Evolutionary conservation across 106 monocot species (phyloP).

Genomic region (Apostasia shenzhenica): DNA sequence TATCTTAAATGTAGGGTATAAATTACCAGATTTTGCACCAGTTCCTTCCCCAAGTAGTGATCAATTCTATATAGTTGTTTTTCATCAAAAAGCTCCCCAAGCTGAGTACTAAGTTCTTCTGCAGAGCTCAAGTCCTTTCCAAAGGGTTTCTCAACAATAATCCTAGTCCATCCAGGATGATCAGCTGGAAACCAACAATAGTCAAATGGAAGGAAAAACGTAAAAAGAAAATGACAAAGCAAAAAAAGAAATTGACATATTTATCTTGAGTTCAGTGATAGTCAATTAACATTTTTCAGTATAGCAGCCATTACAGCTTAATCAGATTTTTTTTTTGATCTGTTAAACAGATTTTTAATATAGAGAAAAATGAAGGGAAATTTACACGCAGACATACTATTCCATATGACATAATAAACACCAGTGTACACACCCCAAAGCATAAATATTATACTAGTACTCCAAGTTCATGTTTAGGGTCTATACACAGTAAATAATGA

Average conservation of each 20-base stretch:
- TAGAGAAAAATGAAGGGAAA: no score
- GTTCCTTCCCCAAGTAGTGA: constrained; percentile 95
- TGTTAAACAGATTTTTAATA: no score
- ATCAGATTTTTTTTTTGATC: no score
- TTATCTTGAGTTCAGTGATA: no score
- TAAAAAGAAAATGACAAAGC: not conserved
- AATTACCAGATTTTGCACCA: constrained; percentile 93
- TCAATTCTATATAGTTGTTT: constrained; percentile 90
- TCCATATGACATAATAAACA: no score
- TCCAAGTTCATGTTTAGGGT: no score
- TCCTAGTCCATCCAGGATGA: constrained; percentile 87
- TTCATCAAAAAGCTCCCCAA: constrained; percentile 88
- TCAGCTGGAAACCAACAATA: constrained; percentile 35
- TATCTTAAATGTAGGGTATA: not conserved
- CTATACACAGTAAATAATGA: no score
- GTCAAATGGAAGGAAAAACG: not conserved
- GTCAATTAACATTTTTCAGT: no score
- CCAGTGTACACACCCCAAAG: no score
- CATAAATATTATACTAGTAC: no score
- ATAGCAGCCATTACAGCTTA: no score
- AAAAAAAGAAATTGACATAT: not conserved
- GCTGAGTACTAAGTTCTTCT: constrained; percentile 83
- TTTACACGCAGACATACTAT: no score
- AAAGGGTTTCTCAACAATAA: constrained; percentile 98
- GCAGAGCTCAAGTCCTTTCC: constrained; percentile 88